These are phyloP conservation scores for Nicotiana benthamiana DNA, from an alignment of 257 asterid genomes.

Conservation along the genomic window DNA sequence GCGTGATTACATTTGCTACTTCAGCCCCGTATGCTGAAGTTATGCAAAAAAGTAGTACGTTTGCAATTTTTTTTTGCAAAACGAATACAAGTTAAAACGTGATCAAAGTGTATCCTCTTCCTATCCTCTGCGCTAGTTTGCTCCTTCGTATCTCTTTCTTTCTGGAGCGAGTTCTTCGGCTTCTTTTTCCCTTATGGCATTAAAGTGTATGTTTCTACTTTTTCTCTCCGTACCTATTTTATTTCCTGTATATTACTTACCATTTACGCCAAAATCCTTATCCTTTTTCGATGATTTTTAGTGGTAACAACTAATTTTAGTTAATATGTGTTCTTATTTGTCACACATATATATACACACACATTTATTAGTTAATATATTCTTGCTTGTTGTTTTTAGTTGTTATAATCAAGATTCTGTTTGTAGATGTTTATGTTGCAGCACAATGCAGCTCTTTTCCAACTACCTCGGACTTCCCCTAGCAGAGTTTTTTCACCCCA, in stretches of 20 bases:
- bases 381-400: background rate
- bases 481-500: constrained; percentile 13
- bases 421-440: constrained; percentile 41
- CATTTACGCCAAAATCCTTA: background rate
- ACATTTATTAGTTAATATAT: background rate
- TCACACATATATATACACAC: background rate
- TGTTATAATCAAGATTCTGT: background rate
- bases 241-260: background rate
- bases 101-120: no score
- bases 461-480: constrained; percentile 9
- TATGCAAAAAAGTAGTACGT: no score
- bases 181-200: background rate
- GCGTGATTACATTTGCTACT: no score
- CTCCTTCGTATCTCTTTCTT: background rate
- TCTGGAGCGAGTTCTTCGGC: background rate
- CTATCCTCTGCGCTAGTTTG: background rate
- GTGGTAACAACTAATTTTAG: background rate
- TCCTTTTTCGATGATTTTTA: background rate
- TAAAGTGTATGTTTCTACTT: background rate
- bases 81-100: no score
- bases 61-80: no score
- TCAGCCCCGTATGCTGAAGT: no score
- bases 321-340: background rate
- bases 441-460: constrained; percentile 22
- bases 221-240: background rate